Conservation (phyloP, 2,329 filamentous ascomycete genomes). For the Bimuria novae-zelandiae region DNA sequence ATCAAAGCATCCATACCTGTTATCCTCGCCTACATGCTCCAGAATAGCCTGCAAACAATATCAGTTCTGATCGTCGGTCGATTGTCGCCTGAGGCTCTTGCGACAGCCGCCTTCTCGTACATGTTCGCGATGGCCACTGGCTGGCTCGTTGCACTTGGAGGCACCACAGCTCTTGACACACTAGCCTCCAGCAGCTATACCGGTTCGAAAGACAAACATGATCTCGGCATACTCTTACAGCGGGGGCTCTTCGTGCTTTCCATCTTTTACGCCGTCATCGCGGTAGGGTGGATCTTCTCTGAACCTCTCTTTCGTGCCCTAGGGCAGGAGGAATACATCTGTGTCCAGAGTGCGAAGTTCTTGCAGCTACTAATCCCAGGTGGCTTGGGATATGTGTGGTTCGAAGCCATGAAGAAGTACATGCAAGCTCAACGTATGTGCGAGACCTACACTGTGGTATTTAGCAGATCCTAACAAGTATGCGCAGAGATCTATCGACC, state of each 20-base stretch:
- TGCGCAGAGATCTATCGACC: conserved; percentile 63
- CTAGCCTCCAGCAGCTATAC: conserved; percentile 83
- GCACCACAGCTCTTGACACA: conserved; percentile 84
- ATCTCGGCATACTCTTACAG: conserved; percentile 79
- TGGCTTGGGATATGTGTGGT: conserved; percentile 84
- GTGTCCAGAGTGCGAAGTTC: conserved; percentile 68
- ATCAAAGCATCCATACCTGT: conserved; percentile 74
- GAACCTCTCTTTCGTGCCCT: conserved; percentile 74
- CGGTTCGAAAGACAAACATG: conserved; percentile 75
- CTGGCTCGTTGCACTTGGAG: conserved; percentile 84
- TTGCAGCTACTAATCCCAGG: conserved; percentile 76
- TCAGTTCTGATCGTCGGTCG: conserved; percentile 83
- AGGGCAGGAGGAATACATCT: conserved; percentile 76
- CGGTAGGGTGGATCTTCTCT: conserved; percentile 74
- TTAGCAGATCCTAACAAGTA: conserved; percentile 16
- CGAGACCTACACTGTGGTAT: too few species aligned
- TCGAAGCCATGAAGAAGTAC: conserved; percentile 73
- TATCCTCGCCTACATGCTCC: conserved; percentile 81
- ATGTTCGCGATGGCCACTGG: conserved; percentile 93
- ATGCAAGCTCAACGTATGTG: conserved; percentile 60
- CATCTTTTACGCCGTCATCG: conserved; percentile 73
- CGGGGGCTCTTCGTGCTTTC: conserved; percentile 74
- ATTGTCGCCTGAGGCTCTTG: conserved; percentile 76
- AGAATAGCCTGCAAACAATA: conserved; percentile 82
- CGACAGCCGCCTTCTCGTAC: conserved; percentile 83